Conservation (phyloP, 305 asterid species). For the Solanum hybrid region DNA sequence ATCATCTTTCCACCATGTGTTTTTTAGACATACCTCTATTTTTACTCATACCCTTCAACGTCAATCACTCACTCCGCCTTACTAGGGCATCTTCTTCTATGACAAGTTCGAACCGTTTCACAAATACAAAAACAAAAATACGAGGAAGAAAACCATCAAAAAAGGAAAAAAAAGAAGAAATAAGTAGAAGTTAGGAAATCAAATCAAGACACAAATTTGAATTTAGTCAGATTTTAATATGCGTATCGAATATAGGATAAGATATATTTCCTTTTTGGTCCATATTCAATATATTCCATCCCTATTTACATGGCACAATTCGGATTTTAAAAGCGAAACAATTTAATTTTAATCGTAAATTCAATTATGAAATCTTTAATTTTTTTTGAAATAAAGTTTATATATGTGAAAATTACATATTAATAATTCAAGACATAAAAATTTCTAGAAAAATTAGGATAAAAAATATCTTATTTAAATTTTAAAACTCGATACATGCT, state of each 20-base stretch:
- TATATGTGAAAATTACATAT: neutral
- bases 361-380: neutral
- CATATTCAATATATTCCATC: neutral
- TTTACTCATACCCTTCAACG: neutral
- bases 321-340: accelerated
- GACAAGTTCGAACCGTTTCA: neutral
- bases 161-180: neutral
- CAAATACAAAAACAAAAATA: neutral
- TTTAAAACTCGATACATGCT: neutral
- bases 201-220: neutral
- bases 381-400: neutral
- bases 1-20: neutral
- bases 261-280: neutral
- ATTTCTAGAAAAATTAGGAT: neutral
- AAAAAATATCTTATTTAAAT: neutral
- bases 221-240: too few relatives aligned
- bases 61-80: neutral
- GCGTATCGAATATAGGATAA: too few relatives aligned
- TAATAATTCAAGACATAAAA: neutral
- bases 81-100: neutral
- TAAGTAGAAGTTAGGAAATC: neutral
- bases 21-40: neutral
- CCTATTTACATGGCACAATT: accelerated
- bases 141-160: neutral
- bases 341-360: neutral